Percentiles rank a stretch among this genome's conserved stretches.
These are phyloP conservation scores for Pyrus betulifolia DNA, from an alignment of 306 rosid species.

Conservation along the genomic window DNA sequence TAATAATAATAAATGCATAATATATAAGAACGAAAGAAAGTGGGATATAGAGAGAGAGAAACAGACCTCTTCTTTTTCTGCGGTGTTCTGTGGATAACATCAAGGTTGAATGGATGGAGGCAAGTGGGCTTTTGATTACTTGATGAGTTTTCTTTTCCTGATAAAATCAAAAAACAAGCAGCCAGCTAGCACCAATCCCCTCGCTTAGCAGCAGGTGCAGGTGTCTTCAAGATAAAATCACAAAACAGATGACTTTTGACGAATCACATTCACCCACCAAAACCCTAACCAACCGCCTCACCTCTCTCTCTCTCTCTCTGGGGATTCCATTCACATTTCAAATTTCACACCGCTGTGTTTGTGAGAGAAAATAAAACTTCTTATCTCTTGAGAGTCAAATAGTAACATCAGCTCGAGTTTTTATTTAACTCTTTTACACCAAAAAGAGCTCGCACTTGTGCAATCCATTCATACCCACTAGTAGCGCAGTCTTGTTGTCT, in stretches of 20 bases:
- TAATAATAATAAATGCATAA: conserved; percentile 4
- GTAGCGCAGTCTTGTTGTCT: background rate
- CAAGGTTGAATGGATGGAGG: conserved; percentile 30
- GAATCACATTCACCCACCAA: conserved; percentile 34
- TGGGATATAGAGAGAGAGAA: conserved; percentile 14
- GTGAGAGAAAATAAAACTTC: background rate
- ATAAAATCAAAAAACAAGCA: conserved; percentile 26
- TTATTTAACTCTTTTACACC: background rate
- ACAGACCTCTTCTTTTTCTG: conserved; percentile 20
- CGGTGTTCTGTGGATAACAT: conserved; percentile 39
- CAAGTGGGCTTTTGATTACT: background rate
- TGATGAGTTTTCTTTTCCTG: background rate
- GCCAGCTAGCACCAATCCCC: conserved; percentile 47
- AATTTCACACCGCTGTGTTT: background rate
- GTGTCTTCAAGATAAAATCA: conserved; percentile 16
- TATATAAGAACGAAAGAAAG: background rate
- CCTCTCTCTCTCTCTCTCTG: conserved; percentile 3
- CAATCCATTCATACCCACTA: conserved; percentile 2
- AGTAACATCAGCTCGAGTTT: background rate
- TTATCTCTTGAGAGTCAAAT: background rate
- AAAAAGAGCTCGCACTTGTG: conserved; percentile 13
- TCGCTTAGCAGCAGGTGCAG: conserved; percentile 23
- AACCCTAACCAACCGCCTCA: conserved; percentile 1
- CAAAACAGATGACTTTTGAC: conserved; percentile 18
- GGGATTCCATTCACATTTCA: conserved; percentile 39